Conservation (phyloP, 768 basidiomycete species). For the Tulasnella sp. region DNA sequence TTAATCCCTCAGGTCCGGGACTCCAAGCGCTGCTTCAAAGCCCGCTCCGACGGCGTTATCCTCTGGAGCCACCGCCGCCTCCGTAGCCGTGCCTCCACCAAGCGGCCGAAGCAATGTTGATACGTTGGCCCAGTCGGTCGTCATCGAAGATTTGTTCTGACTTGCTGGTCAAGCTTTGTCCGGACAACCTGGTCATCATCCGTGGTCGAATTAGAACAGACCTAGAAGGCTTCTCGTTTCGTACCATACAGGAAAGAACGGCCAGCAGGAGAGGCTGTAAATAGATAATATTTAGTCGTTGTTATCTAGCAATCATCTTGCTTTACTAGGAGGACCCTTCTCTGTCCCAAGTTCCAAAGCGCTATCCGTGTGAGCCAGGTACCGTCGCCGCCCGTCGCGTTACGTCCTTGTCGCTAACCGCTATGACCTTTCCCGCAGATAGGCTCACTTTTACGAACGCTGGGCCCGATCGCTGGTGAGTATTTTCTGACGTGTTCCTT, state of each 20-base stretch:
- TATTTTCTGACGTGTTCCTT: background rate
- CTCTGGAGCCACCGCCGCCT: background rate
- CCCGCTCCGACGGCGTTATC: background rate
- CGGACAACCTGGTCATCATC: background rate
- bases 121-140: slow-evolving; percentile 25
- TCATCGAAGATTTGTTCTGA: slow-evolving; percentile 31
- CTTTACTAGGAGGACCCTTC: background rate
- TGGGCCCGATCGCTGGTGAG: background rate
- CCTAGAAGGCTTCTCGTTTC: background rate
- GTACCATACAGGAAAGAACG: background rate
- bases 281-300: background rate
- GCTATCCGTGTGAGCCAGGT: background rate
- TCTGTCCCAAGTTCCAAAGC: background rate
- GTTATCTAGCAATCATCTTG: background rate
- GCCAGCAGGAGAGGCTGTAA: background rate
- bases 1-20: background rate
- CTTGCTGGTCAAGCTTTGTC: background rate
- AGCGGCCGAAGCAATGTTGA: slow-evolving; percentile 16
- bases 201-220: background rate
- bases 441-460: background rate
- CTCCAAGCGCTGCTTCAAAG: background rate
- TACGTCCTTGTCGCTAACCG: background rate
- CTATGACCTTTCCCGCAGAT: background rate
- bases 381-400: background rate
- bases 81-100: background rate